Evolutionary conservation across 1,284 basidiomycete species (phyloP).

Genomic region (Tetrapyrgos nigripes): DNA sequence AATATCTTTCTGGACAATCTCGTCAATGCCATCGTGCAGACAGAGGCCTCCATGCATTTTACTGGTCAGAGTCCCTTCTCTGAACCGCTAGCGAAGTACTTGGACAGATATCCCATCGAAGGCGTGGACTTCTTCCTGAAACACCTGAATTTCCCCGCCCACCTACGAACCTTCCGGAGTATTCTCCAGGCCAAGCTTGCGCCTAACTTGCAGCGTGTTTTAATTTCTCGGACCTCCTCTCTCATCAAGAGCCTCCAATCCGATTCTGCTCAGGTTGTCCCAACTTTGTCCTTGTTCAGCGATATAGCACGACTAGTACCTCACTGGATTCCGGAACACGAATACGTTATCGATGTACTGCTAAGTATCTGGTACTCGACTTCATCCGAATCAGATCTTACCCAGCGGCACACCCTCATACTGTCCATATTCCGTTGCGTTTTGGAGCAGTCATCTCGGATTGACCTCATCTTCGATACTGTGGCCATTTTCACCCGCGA

Average conservation of each 20-base stretch:
- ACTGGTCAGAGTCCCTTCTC: constrained; percentile 93
- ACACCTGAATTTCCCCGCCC: constrained; percentile 76
- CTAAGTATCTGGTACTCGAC: constrained; percentile 77
- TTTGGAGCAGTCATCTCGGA: constrained; percentile 70
- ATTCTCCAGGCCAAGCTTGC: constrained; percentile 83
- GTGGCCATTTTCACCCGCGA: constrained; percentile 85
- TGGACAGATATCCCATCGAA: constrained; percentile 90
- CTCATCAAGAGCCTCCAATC: constrained; percentile 70
- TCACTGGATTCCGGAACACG: constrained; percentile 77
- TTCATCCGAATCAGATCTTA: constrained; percentile 53
- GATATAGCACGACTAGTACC: constrained; percentile 78
- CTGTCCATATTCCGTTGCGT: constrained; percentile 82
- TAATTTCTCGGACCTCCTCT: constrained; percentile 67
- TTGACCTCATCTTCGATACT: constrained; percentile 91
- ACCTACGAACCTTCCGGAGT: constrained; percentile 82
- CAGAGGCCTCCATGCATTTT: constrained; percentile 91
- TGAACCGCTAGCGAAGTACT: constrained; percentile 89
- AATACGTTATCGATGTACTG: constrained; percentile 70
- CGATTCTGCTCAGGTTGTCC: constrained; percentile 59
- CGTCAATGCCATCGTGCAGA: constrained; percentile 90
- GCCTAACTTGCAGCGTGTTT: constrained; percentile 77
- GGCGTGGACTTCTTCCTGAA: constrained; percentile 87
- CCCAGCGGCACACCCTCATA: constrained; percentile 74
- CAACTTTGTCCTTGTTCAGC: constrained; percentile 78
- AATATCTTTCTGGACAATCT: constrained; percentile 92